phyloP scores from a whole-genome alignment of 768 basidiomycete genomes.

The Tricholomella constricta region DNA sequence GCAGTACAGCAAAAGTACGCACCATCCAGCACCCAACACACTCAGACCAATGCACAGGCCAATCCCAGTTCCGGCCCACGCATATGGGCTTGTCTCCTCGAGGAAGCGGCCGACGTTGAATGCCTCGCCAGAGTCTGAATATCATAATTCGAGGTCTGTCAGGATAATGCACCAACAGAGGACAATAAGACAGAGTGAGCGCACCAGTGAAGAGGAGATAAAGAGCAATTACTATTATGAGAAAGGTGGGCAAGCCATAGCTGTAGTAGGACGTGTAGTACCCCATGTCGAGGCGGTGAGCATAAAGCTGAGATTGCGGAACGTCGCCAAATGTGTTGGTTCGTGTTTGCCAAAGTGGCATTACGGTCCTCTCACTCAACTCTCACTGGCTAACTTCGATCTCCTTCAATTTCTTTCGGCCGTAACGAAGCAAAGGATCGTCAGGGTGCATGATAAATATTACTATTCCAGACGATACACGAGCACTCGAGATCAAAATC shows the following conservation, averaged over 20 bases:
- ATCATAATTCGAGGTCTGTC: neutral
- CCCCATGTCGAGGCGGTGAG: slow-evolving; percentile 39
- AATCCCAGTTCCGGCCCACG: slow-evolving; percentile 89
- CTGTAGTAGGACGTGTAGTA: slow-evolving; percentile 57
- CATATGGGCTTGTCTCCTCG: slow-evolving; percentile 91
- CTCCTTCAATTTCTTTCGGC: too few relatives aligned
- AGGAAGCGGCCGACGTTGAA: slow-evolving; percentile 95
- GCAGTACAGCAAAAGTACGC: slow-evolving; percentile 26
- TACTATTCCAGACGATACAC: too few relatives aligned
- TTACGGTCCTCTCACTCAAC: too few relatives aligned
- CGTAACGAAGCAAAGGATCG: too few relatives aligned
- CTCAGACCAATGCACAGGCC: slow-evolving; percentile 93
- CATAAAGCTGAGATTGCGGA: slow-evolving; percentile 13
- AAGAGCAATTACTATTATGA: slow-evolving; percentile 67
- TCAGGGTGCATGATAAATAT: too few relatives aligned
- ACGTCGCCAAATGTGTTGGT: slow-evolving; percentile 25
- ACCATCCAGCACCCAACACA: slow-evolving; percentile 96
- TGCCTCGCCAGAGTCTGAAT: slow-evolving; percentile 77
- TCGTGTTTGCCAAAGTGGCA: slow-evolving; percentile 19
- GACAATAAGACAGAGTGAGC: neutral
- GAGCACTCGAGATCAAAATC: too few relatives aligned
- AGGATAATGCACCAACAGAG: neutral
- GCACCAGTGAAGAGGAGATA: slow-evolving; percentile 91
- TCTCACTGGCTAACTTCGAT: too few relatives aligned
- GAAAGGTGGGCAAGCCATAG: slow-evolving; percentile 69